Evolutionary conservation across 768 basidiomycete genomes (phyloP).

Genomic region (Podaxis sp.): DNA sequence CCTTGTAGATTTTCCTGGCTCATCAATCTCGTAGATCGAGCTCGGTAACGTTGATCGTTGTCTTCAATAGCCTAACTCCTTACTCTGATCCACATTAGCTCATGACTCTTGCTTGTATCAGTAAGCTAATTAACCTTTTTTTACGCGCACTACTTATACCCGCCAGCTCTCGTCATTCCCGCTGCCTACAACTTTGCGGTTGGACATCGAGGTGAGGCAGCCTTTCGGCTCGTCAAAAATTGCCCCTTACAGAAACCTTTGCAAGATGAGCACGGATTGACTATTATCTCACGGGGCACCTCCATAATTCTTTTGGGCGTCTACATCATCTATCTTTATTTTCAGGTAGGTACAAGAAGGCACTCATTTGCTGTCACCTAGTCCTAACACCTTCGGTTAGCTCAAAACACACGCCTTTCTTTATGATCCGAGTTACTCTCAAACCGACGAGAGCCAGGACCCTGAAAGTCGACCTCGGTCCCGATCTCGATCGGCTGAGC

Average conservation of each 20-base stretch:
- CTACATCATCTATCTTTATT: slow-evolving; percentile 73
- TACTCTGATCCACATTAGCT: slow-evolving; percentile 38
- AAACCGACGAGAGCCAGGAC: background rate
- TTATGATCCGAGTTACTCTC: slow-evolving; percentile 39
- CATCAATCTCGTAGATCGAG: slow-evolving; percentile 36
- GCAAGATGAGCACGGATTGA: slow-evolving; percentile 46
- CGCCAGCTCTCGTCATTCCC: slow-evolving; percentile 77
- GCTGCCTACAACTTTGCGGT: slow-evolving; percentile 73
- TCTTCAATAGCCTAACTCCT: background rate
- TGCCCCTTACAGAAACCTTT: slow-evolving; percentile 22
- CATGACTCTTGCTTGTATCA: slow-evolving; percentile 86
- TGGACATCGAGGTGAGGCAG: slow-evolving; percentile 12
- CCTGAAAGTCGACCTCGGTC: background rate
- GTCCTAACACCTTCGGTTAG: slow-evolving; percentile 32
- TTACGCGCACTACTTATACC: background rate
- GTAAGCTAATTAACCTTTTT: slow-evolving; percentile 38
- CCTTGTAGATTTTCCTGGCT: slow-evolving; percentile 7
- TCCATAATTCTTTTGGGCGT: slow-evolving; percentile 71
- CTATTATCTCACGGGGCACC: slow-evolving; percentile 79
- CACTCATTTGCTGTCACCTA: background rate
- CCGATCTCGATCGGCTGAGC: background rate
- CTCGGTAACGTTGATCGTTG: slow-evolving; percentile 34
- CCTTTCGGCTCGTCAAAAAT: slow-evolving; percentile 18
- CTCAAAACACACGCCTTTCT: slow-evolving; percentile 70
- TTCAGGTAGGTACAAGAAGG: slow-evolving; percentile 52